Evolutionary conservation across 1,139 yeast species (phyloP), one percentile per base, ranked within the genome.

Genomic region (Scheffersomyces parashehatae): DNA sequence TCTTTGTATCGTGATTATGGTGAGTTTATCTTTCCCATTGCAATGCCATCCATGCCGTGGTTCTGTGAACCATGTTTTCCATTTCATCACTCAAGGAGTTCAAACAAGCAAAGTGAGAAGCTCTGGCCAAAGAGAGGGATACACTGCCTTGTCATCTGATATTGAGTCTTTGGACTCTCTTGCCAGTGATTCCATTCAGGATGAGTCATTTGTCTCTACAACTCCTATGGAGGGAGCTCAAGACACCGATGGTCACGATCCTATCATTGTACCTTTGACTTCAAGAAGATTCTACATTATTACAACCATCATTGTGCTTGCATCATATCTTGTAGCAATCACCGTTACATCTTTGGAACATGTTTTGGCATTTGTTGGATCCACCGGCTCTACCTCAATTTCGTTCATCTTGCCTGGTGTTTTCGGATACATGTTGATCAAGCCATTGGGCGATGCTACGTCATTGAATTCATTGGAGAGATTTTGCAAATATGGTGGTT

Each of bases 361-460:
- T 45, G 95, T 93, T 32, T 73, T 91, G 49, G 96, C 97, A 4
- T 82, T 91, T 65, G 97, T 91, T 5, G 98, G 98, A 2, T 85
- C 96, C 3, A 91, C 97, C 0, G 98, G 98, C 0, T 88, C 96
- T 2, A 90, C 97, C 0, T 85, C 96, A 11, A 91, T 91, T 46
- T 88, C 97, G 12, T 91, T 91, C 62, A 90, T 91, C 41, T 75
- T 91, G 44, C 98, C 98, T 0, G 98, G 98, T 0, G 70, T 90
- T 31, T 91, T 91, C 64, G 96, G 95, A 10, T 89, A 77, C 66
- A 77, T 80, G 54, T 73, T 90, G 51, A 78, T 85, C 51, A 65
- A 67, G 54, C 71, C 83, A 35, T 60, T 68, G 42, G 59, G 64
- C 44, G 71, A 70, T 2, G 56, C 63, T 13, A 58, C 62, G n/a